Evolutionary conservation across 2,329 filamentous ascomycete genomes (phyloP).

Genomic region (Tolypocladium pustulatum): DNA sequence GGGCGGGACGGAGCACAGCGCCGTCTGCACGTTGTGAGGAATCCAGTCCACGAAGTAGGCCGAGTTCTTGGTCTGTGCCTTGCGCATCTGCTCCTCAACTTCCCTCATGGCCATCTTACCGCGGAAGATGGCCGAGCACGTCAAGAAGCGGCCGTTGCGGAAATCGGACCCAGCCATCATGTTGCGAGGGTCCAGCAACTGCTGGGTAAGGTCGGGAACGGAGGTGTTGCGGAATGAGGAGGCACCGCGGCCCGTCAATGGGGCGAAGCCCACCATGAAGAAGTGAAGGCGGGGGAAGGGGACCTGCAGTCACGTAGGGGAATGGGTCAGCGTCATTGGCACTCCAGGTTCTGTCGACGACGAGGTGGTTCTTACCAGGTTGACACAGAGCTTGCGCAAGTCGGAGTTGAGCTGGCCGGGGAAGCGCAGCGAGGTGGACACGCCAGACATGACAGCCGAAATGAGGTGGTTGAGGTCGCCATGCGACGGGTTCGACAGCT

Average conservation of each 20-base stretch:
- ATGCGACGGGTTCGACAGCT: conserved; percentile 97
- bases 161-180: conserved; percentile 99
- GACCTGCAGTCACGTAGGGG: conserved; percentile 25
- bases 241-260: conserved; percentile 76
- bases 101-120: conserved; percentile 99
- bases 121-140: conserved; percentile 99
- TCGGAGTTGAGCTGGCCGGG: conserved; percentile 99
- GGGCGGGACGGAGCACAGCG: conserved; percentile 96
- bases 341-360: background rate
- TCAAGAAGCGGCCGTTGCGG: conserved; percentile 98
- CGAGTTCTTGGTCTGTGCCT: conserved; percentile 99
- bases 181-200: conserved; percentile 99
- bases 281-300: conserved; percentile 99
- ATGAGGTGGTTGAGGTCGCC: conserved; percentile 99
- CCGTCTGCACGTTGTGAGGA: conserved; percentile 99
- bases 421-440: conserved; percentile 98
- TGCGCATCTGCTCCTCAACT: conserved; percentile 99
- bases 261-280: conserved; percentile 99
- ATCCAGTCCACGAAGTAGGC: conserved; percentile 99
- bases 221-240: conserved; percentile 95
- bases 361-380: conserved; percentile 53
- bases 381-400: conserved; percentile 97
- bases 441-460: conserved; percentile 98
- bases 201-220: conserved; percentile 97
- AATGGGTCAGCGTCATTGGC: background rate